Evolutionary conservation across 768 basidiomycete species (phyloP).

Genomic region (Boletus vermiculosoides): DNA sequence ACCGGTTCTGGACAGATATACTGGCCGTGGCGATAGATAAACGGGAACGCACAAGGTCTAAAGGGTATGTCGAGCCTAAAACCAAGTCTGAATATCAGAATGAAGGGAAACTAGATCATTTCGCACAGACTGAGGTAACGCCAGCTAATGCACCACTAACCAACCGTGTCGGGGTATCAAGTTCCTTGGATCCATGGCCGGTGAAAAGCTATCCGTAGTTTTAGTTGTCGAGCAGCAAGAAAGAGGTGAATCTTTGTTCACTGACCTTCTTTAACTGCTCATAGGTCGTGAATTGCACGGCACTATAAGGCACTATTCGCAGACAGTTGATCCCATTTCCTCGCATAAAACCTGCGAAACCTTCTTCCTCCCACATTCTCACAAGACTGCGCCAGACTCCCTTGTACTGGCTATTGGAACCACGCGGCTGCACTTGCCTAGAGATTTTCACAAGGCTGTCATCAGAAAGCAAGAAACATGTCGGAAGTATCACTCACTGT

Average conservation of each 20-base stretch:
- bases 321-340: conserved; percentile 92
- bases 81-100: conserved; percentile 11
- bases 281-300: conserved; percentile 85
- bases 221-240: conserved; percentile 27
- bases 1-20: conserved; percentile 42
- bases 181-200: conserved; percentile 59
- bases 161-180: conserved; percentile 88
- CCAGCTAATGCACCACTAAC: conserved; percentile 89
- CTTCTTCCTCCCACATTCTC: conserved; percentile 91
- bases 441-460: conserved; percentile 4
- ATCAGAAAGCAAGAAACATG: neutral
- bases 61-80: conserved; percentile 81
- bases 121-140: conserved; percentile 90
- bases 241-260: neutral
- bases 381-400: conserved; percentile 82
- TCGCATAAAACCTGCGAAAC: conserved; percentile 89
- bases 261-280: conserved; percentile 86
- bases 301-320: conserved; percentile 91
- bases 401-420: conserved; percentile 64
- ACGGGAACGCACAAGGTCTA: conserved; percentile 91
- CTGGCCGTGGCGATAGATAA: conserved; percentile 94
- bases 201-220: conserved; percentile 60
- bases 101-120: conserved; percentile 4
- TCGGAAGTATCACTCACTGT: conserved; percentile 56
- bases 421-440: conserved; percentile 87